These are phyloP conservation scores for Torulaspora pretoriensis DNA, from an alignment of 1,139 yeast genomes.

Conservation along the genomic window DNA sequence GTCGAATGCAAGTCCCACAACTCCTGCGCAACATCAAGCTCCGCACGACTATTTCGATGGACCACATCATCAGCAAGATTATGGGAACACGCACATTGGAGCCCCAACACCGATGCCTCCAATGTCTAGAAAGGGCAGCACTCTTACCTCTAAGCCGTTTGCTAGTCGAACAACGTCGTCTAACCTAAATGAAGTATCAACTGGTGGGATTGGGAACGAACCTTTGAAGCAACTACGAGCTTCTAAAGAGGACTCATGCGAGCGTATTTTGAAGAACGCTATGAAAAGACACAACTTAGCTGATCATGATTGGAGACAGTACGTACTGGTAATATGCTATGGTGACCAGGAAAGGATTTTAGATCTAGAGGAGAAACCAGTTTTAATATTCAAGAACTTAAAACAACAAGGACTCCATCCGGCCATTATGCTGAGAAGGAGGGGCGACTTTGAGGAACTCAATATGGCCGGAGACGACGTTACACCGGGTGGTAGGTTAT, in stretches of 20 bases:
- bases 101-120: conserved; percentile 9
- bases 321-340: conserved; percentile 83
- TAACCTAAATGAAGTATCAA: conserved; percentile 17
- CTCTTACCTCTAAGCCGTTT: conserved; percentile 13
- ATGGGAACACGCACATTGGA: conserved; percentile 2
- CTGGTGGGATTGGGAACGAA: conserved; percentile 41
- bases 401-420: conserved; percentile 88
- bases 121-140: conserved; percentile 11
- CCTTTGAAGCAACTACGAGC: conserved; percentile 85
- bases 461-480: conserved; percentile 20
- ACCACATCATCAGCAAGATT: conserved; percentile 10
- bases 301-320: conserved; percentile 81
- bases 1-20: conserved; percentile 13
- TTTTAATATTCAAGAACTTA: conserved; percentile 78
- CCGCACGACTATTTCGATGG: conserved; percentile 13
- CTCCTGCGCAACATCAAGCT: conserved; percentile 11
- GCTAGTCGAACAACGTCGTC: conserved; percentile 12
- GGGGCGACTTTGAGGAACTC: conserved; percentile 48
- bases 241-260: conserved; percentile 87
- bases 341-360: conserved; percentile 86
- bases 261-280: conserved; percentile 83
- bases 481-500: conserved; percentile 36
- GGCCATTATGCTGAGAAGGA: conserved; percentile 85
- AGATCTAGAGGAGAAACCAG: conserved; percentile 84
- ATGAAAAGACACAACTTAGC: conserved; percentile 80